Conservation (phyloP, 306 rosid species). For the Cicer chorassanicum region DNA sequence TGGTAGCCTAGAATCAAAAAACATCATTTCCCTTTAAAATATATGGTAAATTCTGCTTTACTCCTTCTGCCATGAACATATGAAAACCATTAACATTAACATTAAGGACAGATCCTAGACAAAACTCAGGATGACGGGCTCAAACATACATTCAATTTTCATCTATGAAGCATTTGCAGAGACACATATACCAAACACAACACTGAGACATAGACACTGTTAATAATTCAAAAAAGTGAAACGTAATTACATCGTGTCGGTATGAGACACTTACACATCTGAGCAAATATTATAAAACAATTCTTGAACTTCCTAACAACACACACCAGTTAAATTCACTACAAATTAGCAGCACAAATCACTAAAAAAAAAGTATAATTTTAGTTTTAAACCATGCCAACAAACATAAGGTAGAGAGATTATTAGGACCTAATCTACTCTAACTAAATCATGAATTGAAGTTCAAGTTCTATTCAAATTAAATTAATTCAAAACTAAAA, state of each 20-base stretch:
- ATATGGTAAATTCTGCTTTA: not conserved
- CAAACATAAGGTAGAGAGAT: not conserved
- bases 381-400: slow-evolving; percentile 15
- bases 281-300: no score
- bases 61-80: slow-evolving; percentile 18
- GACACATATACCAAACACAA: no score
- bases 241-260: no score
- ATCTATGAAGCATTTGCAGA: no score
- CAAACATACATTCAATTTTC: slow-evolving; percentile 10
- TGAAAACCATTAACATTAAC: slow-evolving; percentile 15
- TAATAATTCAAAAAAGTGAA: no score
- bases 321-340: slow-evolving; percentile 2
- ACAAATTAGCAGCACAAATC: slow-evolving; percentile 5
- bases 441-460: not conserved
- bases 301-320: no score
- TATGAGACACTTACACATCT: no score
- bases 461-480: not conserved
- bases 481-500: slow-evolving; percentile 6
- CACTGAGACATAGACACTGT: no score
- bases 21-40: slow-evolving; percentile 7
- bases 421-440: not conserved
- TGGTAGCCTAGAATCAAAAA: slow-evolving; percentile 32
- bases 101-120: slow-evolving; percentile 16
- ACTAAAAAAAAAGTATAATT: not conserved
- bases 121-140: slow-evolving; percentile 2